phyloP scores from a whole-genome alignment of 805 yeast species.

The Metschnikowia corniflorae region DNA sequence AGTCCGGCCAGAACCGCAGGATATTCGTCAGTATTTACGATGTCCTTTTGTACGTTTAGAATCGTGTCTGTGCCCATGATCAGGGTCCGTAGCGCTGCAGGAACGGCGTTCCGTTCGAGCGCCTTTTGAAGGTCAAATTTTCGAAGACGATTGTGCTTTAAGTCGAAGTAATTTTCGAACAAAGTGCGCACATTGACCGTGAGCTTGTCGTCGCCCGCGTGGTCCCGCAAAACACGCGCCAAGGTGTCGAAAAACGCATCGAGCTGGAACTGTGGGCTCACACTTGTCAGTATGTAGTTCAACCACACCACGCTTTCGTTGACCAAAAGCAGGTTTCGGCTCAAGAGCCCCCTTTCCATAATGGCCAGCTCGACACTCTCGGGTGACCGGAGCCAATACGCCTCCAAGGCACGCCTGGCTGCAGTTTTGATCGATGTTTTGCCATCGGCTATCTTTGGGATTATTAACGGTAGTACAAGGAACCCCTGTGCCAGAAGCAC shows the following conservation, averaged over 20 bases:
- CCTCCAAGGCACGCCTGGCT: slow-evolving; percentile 49
- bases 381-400: slow-evolving; percentile 54
- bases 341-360: slow-evolving; percentile 42
- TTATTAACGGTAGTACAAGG: slow-evolving; percentile 49
- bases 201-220: slow-evolving; percentile 12
- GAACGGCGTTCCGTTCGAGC: slow-evolving; percentile 32
- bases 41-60: not conserved
- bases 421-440: slow-evolving; percentile 36
- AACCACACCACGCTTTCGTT: slow-evolving; percentile 46
- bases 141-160: slow-evolving; percentile 35
- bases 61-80: slow-evolving; percentile 17
- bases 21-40: not conserved
- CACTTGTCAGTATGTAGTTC: slow-evolving; percentile 33
- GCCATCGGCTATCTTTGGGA: slow-evolving; percentile 43
- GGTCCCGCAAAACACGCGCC: slow-evolving; percentile 17
- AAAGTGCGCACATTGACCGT: slow-evolving; percentile 19
- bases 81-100: slow-evolving; percentile 19
- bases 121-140: slow-evolving; percentile 44
- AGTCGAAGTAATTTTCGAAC: slow-evolving; percentile 26
- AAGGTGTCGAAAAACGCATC: slow-evolving; percentile 25
- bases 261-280: slow-evolving; percentile 33
- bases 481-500: slow-evolving; percentile 41
- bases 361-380: slow-evolving; percentile 43
- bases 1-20: not conserved
- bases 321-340: slow-evolving; percentile 35